Evolutionary conservation across 2,329 filamentous ascomycete genomes (phyloP).

Genomic region (Periconia sp.): DNA sequence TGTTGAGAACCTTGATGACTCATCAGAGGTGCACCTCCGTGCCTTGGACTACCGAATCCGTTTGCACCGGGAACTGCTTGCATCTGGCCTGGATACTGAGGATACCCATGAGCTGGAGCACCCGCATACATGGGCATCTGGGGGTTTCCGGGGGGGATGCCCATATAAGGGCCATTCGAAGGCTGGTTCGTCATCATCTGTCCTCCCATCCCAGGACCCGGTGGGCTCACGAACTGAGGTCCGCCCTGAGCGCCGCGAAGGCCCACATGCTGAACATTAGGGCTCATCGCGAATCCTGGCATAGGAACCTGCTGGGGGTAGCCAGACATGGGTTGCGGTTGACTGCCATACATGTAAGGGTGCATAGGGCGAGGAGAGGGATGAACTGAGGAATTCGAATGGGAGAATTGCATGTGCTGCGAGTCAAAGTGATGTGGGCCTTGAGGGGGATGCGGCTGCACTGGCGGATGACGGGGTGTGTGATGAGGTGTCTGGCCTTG

Average conservation of each 20-base stretch:
- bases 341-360: conserved; percentile 72
- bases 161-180: conserved; percentile 69
- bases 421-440: conserved; percentile 75
- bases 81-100: conserved; percentile 56
- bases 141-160: conserved; percentile 62
- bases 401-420: conserved; percentile 84
- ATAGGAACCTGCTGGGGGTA: conserved; percentile 61
- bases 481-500: conserved; percentile 74
- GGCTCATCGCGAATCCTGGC: conserved; percentile 70
- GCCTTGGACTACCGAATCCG: conserved; percentile 86
- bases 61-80: conserved; percentile 63
- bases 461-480: conserved; percentile 75
- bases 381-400: conserved; percentile 76
- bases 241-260: conserved; percentile 73
- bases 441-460: conserved; percentile 70
- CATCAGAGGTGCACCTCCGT: conserved; percentile 83
- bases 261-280: conserved; percentile 69
- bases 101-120: conserved; percentile 65
- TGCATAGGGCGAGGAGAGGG: conserved; percentile 79
- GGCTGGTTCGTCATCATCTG: conserved; percentile 81
- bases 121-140: conserved; percentile 84
- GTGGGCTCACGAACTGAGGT: conserved; percentile 71
- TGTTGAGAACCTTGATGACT: conserved; percentile 92
- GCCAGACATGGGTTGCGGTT: conserved; percentile 68
- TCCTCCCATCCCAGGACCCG: conserved; percentile 68